Base-by-base conservation (phyloP, 192 early-diverging fungal species). In the Podochytrium sp. region DNA sequence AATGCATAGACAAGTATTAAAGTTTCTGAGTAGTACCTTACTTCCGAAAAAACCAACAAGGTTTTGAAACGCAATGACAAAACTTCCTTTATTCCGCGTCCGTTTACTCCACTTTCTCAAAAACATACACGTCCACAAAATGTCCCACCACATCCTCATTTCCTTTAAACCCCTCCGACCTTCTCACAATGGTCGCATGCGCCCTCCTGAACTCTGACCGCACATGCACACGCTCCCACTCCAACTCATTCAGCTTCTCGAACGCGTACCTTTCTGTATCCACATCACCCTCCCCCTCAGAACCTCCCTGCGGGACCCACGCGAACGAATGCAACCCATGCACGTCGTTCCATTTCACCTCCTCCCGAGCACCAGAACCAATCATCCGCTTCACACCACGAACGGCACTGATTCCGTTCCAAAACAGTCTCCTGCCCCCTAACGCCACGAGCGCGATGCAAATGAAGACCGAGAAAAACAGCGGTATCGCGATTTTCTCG, bases 81-180 rank as follows among this genome's bases (percentile, higher is more conserved):
- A n/a, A n/a, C n/a, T n/a, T n/a, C n/a, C n/a, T n/a, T n/a, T n/a
- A n/a, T n/a, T n/a, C n/a, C n/a, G n/a, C n/a, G n/a, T n/a, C n/a
- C n/a, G n/a, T n/a, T n/a, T n/a, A n/a, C n/a, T n/a, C n/a, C n/a
- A n/a, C n/a, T n/a, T n/a, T n/a, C n/a, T n/a, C n/a, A n/a, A n/a
- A 47, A 47, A 73, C 6, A 64, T 47, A 65, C 6, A 14, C n/a
- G 62, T 76, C 66, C 27, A 62, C 66, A 67, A 70, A 76, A 70
- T 76, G 75, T 1, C 16, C 29, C 30, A 76, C 75, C 60, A 76
- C 75, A 39, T 76, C 75, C 41, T 76, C 75, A 43, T 70, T 70
- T 30, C 75, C 75, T 25, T 47, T 51, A 35, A 63, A 69, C 18
- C 32, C 34, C 16, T 58, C 55, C 0, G 60, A 42, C 16, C 75